Percentiles rank a stretch among this genome's conserved stretches.
These are phyloP conservation scores for Scolecobasidium constrictum DNA, from an alignment of 2,329 filamentous ascomycete genomes.

Conservation along the genomic window DNA sequence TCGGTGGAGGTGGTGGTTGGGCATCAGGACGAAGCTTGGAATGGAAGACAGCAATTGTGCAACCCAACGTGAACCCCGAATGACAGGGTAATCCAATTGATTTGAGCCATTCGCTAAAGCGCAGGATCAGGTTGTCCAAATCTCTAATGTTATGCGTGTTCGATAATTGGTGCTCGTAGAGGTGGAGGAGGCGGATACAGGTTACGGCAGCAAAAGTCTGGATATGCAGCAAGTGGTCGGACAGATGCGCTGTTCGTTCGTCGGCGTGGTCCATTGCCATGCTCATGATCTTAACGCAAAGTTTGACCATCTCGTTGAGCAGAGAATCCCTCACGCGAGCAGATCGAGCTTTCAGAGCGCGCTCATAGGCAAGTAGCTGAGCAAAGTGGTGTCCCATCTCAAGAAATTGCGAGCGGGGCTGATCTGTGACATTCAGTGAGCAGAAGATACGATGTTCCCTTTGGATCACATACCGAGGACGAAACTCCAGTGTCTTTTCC, in stretches of 20 bases:
- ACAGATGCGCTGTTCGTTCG: slow-evolving; percentile 32
- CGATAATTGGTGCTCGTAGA: slow-evolving; percentile 24
- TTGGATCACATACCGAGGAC: slow-evolving; percentile 22
- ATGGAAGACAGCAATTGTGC: slow-evolving; percentile 25
- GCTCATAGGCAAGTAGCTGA: slow-evolving; percentile 31
- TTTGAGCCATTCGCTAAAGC: slow-evolving; percentile 28
- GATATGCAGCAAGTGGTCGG: slow-evolving; percentile 38
- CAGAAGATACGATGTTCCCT: background rate
- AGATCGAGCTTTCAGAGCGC: slow-evolving; percentile 24
- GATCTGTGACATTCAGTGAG: slow-evolving; percentile 17
- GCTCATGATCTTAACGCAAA: slow-evolving; percentile 29
- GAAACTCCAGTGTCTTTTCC: slow-evolving; percentile 29
- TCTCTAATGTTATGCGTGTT: slow-evolving; percentile 20
- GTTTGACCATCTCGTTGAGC: slow-evolving; percentile 30
- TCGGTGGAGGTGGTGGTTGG: background rate
- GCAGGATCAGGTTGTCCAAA: slow-evolving; percentile 24
- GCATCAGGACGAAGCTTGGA: slow-evolving; percentile 24
- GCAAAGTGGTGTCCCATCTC: slow-evolving; percentile 37
- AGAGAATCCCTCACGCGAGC: slow-evolving; percentile 24
- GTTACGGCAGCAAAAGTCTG: slow-evolving; percentile 34
- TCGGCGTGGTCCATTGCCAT: slow-evolving; percentile 33
- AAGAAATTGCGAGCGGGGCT: slow-evolving; percentile 34
- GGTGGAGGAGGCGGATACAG: slow-evolving; percentile 26
- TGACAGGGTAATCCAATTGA: slow-evolving; percentile 32
- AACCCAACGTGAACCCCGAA: slow-evolving; percentile 27